Percentiles rank a stretch among this genome's conserved stretches.
Evolutionary conservation across 208 protist genomes (phyloP).

Genomic region (Trichomonas gallinae): DNA sequence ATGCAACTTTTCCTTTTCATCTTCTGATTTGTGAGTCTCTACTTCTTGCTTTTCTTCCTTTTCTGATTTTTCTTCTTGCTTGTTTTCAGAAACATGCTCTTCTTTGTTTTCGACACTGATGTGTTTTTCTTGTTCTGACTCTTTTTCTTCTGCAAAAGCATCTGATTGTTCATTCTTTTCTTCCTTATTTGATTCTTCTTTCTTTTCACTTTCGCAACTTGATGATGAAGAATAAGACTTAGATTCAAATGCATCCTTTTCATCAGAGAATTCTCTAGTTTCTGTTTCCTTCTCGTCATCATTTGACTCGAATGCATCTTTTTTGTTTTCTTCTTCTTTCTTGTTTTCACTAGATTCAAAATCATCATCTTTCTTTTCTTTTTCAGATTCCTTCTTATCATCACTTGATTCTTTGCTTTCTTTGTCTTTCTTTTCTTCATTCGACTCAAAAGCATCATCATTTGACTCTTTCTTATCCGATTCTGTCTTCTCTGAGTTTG

Average conservation of each 20-base stretch:
- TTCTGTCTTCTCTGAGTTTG: neutral
- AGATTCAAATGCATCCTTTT: no score
- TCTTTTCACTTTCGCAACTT: neutral
- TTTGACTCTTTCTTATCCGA: neutral
- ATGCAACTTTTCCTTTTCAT: no score
- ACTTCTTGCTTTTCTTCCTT: neutral
- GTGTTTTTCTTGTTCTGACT: neutral
- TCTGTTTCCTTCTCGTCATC: no score
- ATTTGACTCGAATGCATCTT: neutral
- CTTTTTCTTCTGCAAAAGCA: neutral
- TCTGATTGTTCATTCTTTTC: neutral
- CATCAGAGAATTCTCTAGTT: no score
- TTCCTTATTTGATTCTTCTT: neutral
- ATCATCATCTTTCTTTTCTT: neutral
- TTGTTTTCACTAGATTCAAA: no score
- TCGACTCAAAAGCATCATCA: neutral
- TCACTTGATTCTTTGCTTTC: no score
- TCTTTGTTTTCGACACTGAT: neutral
- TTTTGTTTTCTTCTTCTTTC: neutral
- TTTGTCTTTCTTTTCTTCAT: no score
- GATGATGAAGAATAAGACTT: neutral
- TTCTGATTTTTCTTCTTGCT: neutral
- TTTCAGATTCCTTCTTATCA: neutral
- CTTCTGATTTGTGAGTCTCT: no score
- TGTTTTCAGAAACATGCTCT: neutral